Evolutionary conservation across 2,329 filamentous ascomycete species (phyloP), one percentile per base, ranked within the genome.

Genomic region (Penicillium freii): DNA sequence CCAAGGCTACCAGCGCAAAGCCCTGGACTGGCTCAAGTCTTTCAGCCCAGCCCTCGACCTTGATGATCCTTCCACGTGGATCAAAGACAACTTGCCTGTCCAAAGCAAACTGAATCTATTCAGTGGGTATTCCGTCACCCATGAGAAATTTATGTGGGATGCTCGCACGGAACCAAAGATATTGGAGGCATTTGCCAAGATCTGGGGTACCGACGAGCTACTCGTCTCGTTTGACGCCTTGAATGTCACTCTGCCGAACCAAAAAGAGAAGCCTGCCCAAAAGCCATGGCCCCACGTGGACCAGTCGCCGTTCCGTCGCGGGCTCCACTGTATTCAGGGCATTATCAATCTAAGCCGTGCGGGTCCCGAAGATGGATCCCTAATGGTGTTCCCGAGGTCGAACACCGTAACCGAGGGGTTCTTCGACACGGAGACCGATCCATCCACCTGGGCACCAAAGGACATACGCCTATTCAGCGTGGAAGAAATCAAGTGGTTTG

Each of bases 401-500:
- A 71, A 73, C 47, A 48, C 49, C 6, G 50, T 67, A 1, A 66
- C 60, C 8, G 71, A 73, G 5, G 58, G 68, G 13, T 73, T 73
- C 59, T 69, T 71, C 45, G 66, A 71, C n/a, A 66, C 67, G 2
- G 65, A 71, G 38, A 70, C 66, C 0, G 55, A 65, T 11, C 48
- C 49, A 17, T 51, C 46, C 2, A 62, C 51, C 13, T 65, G 62
- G 64, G 23, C 52, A 9, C 51, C 36, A 15, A 50, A 56, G 13
- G 66, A 65, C 6, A 47, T 65, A 9, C 68, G 63, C 45, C 45
- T 58, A 7, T 71, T 75, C 46, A 65, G 51, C 7, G 51, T 59
- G 15, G 54, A 66, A 1, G 63, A 72, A 49, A 60, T 75, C 34
- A 38, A 61, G 13, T 76, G 72, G 72, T 72, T 73, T 51, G 46